These are phyloP conservation scores for Boletus insuetus DNA, from an alignment of 768 basidiomycete species.

Conservation along the genomic window DNA sequence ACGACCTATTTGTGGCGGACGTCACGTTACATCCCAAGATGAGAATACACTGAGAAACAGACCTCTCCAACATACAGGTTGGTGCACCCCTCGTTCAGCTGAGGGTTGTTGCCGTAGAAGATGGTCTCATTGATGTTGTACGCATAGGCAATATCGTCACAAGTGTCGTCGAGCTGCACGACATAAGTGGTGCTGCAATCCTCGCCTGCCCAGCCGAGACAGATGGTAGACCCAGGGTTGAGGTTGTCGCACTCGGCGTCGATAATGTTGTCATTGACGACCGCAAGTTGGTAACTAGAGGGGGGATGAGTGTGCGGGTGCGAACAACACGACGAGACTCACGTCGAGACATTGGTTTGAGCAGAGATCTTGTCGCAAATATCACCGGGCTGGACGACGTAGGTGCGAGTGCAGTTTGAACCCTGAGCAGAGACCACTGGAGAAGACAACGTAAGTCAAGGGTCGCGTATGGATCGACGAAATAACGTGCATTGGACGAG, in stretches of 20 bases:
- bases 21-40: not conserved
- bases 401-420: conserved; percentile 50
- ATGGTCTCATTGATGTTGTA: conserved; percentile 50
- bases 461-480: not conserved
- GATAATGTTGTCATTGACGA: conserved; percentile 52
- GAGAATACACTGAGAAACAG: conserved; percentile 14
- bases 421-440: conserved; percentile 26
- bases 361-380: conserved; percentile 71
- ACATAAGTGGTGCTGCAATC: conserved; percentile 66
- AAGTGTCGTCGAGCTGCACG: conserved; percentile 55
- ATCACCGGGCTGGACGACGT: conserved; percentile 60
- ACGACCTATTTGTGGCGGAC: conserved; percentile 40
- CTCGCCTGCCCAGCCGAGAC: conserved; percentile 55
- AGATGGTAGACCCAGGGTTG: conserved; percentile 45
- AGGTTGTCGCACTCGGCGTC: conserved; percentile 61
- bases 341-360: conserved; percentile 64
- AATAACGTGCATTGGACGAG: conserved; percentile 41
- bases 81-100: conserved; percentile 51
- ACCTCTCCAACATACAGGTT: conserved; percentile 82
- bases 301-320: not conserved
- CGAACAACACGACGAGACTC: conserved; percentile 20
- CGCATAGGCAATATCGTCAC: conserved; percentile 44
- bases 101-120: conserved; percentile 71
- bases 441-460: conserved; percentile 3
- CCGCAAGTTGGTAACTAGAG: conserved; percentile 70